Percentiles rank a stretch among this genome's conserved stretches.
Conservation (phyloP, 2,329 filamentous ascomycete genomes). For the Colletotrichum paranaense region DNA sequence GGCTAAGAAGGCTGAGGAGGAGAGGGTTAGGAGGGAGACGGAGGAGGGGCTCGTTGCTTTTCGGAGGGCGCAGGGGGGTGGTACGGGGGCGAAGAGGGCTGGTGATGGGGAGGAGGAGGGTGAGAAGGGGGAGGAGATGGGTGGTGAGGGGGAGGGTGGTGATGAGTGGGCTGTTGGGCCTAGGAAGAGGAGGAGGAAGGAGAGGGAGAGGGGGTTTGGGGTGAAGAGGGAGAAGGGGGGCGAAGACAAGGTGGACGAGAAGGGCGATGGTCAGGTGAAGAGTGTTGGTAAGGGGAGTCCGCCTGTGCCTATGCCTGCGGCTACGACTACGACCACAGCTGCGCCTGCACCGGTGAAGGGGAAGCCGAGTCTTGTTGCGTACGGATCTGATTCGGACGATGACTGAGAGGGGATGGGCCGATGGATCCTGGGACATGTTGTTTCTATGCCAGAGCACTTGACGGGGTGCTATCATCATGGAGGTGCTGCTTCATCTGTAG, state of each 20-base stretch:
- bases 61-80: slow-evolving; percentile 57
- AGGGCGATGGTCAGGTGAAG: slow-evolving; percentile 34
- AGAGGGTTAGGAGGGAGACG: slow-evolving; percentile 63
- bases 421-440: not conserved
- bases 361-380: slow-evolving; percentile 60
- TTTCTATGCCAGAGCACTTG: not conserved
- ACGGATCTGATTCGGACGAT: slow-evolving; percentile 67
- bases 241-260: slow-evolving; percentile 39
- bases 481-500: no score
- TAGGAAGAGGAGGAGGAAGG: slow-evolving; percentile 54
- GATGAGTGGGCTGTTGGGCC: slow-evolving; percentile 46
- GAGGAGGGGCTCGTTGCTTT: slow-evolving; percentile 68
- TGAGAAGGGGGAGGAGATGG: slow-evolving; percentile 41
- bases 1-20: slow-evolving; percentile 64
- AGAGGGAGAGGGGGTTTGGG: slow-evolving; percentile 50
- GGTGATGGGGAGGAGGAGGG: slow-evolving; percentile 37
- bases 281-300: no score
- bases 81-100: slow-evolving; percentile 25
- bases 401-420: slow-evolving; percentile 1
- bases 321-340: not conserved
- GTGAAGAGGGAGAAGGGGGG: slow-evolving; percentile 40
- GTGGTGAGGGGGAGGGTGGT: slow-evolving; percentile 42
- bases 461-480: no score
- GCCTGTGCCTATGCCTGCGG: no score
- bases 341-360: slow-evolving; percentile 37